A percentile compares a stretch with the other conserved stretches of the same genome.
phyloP scores from a whole-genome alignment of 306 rosid species.

The Gastrolobium bilobum region DNA sequence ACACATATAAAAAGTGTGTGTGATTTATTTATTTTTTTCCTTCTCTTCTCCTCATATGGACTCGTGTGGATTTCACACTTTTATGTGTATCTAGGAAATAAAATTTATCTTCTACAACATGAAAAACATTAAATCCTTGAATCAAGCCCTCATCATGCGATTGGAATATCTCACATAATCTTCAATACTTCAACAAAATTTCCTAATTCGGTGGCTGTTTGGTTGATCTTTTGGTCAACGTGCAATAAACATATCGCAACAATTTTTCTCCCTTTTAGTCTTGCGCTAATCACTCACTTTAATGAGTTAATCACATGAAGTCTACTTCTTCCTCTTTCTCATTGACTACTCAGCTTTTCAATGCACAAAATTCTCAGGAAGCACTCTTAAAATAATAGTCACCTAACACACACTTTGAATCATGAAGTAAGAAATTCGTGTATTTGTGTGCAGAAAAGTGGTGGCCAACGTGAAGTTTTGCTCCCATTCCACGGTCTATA shows the following conservation, averaged over 20 bases:
- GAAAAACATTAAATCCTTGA: too few relatives aligned
- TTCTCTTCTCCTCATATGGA: too few relatives aligned
- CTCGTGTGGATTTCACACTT: too few relatives aligned
- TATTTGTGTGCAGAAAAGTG: slow-evolving; percentile 2
- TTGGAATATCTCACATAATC: not conserved
- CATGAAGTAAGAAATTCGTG: slow-evolving; percentile 12
- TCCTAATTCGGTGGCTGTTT: slow-evolving; percentile 46
- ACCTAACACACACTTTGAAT: slow-evolving; percentile 10
- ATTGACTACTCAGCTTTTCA: slow-evolving; percentile 19
- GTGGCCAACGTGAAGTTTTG: slow-evolving; percentile 26
- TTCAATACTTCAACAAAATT: slow-evolving; percentile 27
- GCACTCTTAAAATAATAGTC: not conserved
- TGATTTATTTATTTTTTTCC: too few relatives aligned
- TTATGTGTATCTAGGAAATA: too few relatives aligned
- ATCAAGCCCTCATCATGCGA: not conserved
- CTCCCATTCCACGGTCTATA: slow-evolving; percentile 42
- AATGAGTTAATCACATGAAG: not conserved
- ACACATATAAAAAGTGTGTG: too few relatives aligned
- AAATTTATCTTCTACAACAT: too few relatives aligned
- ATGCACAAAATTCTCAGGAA: not conserved
- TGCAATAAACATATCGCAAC: not conserved
- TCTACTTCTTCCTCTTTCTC: slow-evolving; percentile 35
- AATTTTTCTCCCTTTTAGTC: slow-evolving; percentile 13
- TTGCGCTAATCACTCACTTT: slow-evolving; percentile 44
- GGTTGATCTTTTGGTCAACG: slow-evolving; percentile 6